Base-by-base conservation (phyloP, 148 eudicot genomes). In the Gaultheria prostrata region DNA sequence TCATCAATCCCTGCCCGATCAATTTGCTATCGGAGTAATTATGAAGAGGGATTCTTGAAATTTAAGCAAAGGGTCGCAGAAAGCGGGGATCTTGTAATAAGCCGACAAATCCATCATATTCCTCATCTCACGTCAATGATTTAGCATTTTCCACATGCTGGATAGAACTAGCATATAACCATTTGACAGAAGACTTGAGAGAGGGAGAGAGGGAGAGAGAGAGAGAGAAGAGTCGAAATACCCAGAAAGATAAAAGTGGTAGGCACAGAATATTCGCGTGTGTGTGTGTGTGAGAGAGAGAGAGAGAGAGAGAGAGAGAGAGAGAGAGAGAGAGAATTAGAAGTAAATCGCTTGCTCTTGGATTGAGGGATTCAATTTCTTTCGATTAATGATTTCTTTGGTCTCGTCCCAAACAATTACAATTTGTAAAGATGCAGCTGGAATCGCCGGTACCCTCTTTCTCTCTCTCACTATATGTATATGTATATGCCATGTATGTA, bases 341-440 rank as follows among this genome's bases (percentile, higher is more conserved):
- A n/a, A n/a, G n/a, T 1, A 11, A 3, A 20, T 15, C 43, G 6
- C 48, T 53, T 49, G 51, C 43, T 39, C 43, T 39, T 39, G 6
- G 43, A 39, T 39, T 4, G 18, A 48, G 32, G 71, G 10, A 54
- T 59, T 63, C n/a, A 63, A 7, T 39, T 53, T 79, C 45, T 20
- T 32, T 72, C 26, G 13, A 67, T 84, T 84, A 13, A 87, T 87
- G 88, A 56, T 63, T 84, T 81, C 84, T 43, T 71, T 85, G 75
- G 84, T 61, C 84, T 87, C 79, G 12, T 20, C 67, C 80, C 80
- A 85, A 71, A 56, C 82, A 15, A 50, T 65, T 39, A 26, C 87
- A 21, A 39, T 87, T 69, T 85, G 87, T 53, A 94, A 91, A 76
- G 91, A 88, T 89, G 92, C 88, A 48, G 94, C 93, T 85, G 95